Base-by-base conservation (phyloP, 768 basidiomycete genomes). In the Termitomyces eurrhizus region DNA sequence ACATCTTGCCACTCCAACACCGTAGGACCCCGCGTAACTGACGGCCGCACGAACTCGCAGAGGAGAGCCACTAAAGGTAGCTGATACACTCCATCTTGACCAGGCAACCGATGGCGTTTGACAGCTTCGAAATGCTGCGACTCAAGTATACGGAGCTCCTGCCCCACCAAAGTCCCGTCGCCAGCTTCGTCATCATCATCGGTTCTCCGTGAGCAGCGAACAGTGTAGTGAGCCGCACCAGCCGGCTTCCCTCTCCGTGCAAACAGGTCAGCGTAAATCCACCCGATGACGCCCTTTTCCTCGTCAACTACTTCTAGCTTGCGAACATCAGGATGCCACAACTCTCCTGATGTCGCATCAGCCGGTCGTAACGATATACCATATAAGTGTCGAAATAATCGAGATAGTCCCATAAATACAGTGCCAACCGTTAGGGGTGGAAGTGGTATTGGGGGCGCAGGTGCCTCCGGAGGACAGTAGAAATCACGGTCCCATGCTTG, bases 401-500 rank as follows among this genome's bases (percentile, higher is more conserved):
- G 81, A 2, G 95, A 98, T 52, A 65, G 39, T 5, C 90, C 95
- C 81, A 89, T 88, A 69, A 98, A 89, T 64, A 92, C 88, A 8
- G 89, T 90, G n/a, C 97, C 97, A 21, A 93, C 82, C 2, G 93
- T 94, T 62, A 93, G 80, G 33, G 86, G 81, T 33, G 87, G 85
- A 62, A 93, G 75, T 62, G 90, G 74, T 72, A 90, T 77, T 58
- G 90, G 85, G 32, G 93, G 89, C 13, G 87, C 83, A 33, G 88
- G 87, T 12, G 86, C 84, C 72, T 91, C 87, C 4, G 87, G 87
- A 0, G 90, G 89, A 59, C 92, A 90, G 72, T 94, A 98, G 70
- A 88, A 96, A 65, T 98, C 95, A 65, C 95, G 83, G 74, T 98
- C 97, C 97, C 97, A 99, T n/a, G 94, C 88, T 64, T 96, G 84